Base-by-base conservation (phyloP, 805 yeast species). In the Ogataea corticis region DNA sequence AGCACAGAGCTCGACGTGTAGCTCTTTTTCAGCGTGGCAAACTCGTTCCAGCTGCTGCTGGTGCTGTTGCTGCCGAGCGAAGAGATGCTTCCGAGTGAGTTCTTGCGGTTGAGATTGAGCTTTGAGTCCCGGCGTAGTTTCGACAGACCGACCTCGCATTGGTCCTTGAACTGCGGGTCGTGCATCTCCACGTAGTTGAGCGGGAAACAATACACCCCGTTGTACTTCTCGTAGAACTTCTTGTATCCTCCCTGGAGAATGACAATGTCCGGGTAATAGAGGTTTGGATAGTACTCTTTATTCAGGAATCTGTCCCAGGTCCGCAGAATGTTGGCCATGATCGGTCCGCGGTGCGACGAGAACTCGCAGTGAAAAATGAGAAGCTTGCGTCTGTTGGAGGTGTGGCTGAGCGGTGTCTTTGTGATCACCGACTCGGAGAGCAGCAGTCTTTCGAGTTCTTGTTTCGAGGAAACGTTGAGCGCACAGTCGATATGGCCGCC, bases 401-500 rank as follows among this genome's bases (percentile, higher is more conserved):
- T 57, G 34, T 56, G 55, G 17, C 57, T 59, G 23, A 50, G 18
- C 23, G 68, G 67, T 2, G 51, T 42, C 32, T 45, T 41, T 7
- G 42, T 45, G 45, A 47, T 53, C 23, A 55, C 53, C 17, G 40
- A 30, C 23, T 55, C 54, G 31, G 38, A 55, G 18, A 76, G 68
- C 51, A 90, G 75, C 38, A 65, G 62, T 31, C 73, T 68, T 57
- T 88, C 96, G 34, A 92, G 69, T 39, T 80, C 85, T 44, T 77
- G 77, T 54, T 85, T 83, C 30, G 85, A 77, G 33, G 86, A 80
- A 25, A 90, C 73, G 63, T 92, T 94, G 43, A 87, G 56, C 7
- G 98, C 96, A 38, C 85, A 83, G 38, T 75, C 78, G 38, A 94
- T 88, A 65, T 94, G 99, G 23, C 99, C 99, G 27, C 98, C 98